phyloP scores from a whole-genome alignment of 2,329 filamentous ascomycete genomes.

The Clarireedia monteithiana region DNA sequence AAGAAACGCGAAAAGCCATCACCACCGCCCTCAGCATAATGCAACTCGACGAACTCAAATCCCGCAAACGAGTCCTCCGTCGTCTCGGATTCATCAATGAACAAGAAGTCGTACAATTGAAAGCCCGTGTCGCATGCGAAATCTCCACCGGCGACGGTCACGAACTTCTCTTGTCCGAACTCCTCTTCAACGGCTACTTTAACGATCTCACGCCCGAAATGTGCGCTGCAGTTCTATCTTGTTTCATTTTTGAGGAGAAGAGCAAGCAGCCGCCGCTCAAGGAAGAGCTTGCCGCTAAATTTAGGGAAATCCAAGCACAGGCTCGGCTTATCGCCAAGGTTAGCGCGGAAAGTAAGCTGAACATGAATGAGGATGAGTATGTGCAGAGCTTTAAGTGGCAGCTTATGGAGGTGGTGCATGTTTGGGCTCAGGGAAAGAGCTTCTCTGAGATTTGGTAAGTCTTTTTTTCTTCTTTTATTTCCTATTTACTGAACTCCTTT shows the following conservation, averaged over 20 bases:
- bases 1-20: constrained; percentile 81
- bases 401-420: constrained; percentile 91
- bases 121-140: constrained; percentile 94
- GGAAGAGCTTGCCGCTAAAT: constrained; percentile 81
- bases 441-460: constrained; percentile 94
- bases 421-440: constrained; percentile 83
- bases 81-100: constrained; percentile 95
- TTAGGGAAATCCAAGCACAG: constrained; percentile 77
- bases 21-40: constrained; percentile 77
- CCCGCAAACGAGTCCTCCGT: constrained; percentile 87
- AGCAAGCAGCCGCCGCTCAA: constrained; percentile 68
- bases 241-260: constrained; percentile 98
- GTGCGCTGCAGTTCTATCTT: constrained; percentile 77
- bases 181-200: constrained; percentile 96
- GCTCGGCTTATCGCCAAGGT: constrained; percentile 87
- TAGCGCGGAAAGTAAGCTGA: constrained; percentile 86
- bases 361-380: constrained; percentile 93
- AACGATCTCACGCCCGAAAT: constrained; percentile 88
- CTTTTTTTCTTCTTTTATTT: not conserved
- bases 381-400: constrained; percentile 84
- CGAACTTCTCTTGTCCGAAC: constrained; percentile 84
- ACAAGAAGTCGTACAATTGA: constrained; percentile 88
- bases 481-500: not conserved
- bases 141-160: constrained; percentile 80
- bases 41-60: constrained; percentile 93